Evolutionary conservation across 176 grass and related monocot species (phyloP).

Genomic region (Oryza meridionalis): DNA sequence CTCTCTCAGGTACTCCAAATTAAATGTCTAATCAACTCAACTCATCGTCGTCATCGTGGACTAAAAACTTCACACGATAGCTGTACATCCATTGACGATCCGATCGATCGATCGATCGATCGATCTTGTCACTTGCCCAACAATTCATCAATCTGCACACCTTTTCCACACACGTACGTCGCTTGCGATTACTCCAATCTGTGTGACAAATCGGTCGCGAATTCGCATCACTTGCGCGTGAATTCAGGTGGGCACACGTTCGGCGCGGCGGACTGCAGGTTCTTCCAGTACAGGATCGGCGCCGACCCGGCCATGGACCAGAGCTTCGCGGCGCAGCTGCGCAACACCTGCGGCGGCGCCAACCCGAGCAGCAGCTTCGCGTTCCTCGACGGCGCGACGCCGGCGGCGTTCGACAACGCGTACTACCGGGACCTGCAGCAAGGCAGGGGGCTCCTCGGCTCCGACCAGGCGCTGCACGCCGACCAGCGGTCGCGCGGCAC

Average conservation of each 20-base stretch:
- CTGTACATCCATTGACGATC: neutral
- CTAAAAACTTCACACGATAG: neutral
- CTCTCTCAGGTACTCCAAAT: slow-evolving; percentile 51
- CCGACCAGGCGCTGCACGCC: slow-evolving; percentile 67
- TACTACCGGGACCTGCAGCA: slow-evolving; percentile 62
- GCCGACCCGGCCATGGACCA: slow-evolving; percentile 38
- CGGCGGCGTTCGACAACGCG: slow-evolving; percentile 48
- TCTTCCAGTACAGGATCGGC: slow-evolving; percentile 53
- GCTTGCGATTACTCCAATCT: neutral
- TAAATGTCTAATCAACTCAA: neutral
- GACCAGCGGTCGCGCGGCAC: slow-evolving; percentile 57
- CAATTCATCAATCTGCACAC: neutral
- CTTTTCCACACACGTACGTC: slow-evolving; percentile 30
- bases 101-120: too few relatives aligned
- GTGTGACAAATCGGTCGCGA: neutral
- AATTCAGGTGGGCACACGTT: slow-evolving; percentile 49
- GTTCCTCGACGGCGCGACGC: slow-evolving; percentile 35
- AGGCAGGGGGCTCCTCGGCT: slow-evolving; percentile 59
- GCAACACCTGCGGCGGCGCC: slow-evolving; percentile 21
- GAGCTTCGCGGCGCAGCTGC: slow-evolving; percentile 19
- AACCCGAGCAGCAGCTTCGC: slow-evolving; percentile 15
- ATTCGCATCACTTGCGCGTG: neutral
- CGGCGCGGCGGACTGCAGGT: slow-evolving; percentile 48
- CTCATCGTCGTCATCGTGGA: neutral
- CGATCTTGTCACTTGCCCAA: neutral